These are phyloP conservation scores for Lepraria neglecta DNA, from an alignment of 495 filamentous ascomycete genomes.

Conservation along the genomic window DNA sequence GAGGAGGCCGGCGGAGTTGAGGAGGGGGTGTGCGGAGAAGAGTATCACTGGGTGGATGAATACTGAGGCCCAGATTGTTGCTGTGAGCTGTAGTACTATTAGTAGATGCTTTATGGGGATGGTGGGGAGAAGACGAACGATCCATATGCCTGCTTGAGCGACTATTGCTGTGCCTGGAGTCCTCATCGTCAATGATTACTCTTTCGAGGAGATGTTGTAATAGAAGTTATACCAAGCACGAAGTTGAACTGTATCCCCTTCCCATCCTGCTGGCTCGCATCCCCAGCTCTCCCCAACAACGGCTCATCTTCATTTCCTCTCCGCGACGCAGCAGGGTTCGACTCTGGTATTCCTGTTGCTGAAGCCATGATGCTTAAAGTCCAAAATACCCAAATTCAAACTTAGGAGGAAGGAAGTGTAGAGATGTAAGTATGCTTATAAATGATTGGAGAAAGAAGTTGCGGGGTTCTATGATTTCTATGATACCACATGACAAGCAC, in stretches of 20 bases:
- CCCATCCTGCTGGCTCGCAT: constrained; percentile 60
- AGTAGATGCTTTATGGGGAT: background rate
- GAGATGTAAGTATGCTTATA: background rate
- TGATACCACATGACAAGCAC: constrained; percentile 6
- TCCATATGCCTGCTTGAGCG: constrained; percentile 60
- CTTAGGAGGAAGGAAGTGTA: too few relatives aligned
- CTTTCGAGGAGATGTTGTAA: too few relatives aligned
- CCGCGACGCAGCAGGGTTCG: constrained; percentile 28
- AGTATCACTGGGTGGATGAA: constrained; percentile 60
- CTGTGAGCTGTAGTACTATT: constrained; percentile 50
- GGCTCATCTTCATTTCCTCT: constrained; percentile 60
- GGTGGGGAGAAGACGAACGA: constrained; percentile 41
- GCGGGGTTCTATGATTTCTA: constrained; percentile 1
- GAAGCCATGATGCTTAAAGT: constrained; percentile 43
- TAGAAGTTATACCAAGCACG: constrained; percentile 55
- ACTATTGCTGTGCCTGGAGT: constrained; percentile 58
- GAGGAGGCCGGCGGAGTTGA: constrained; percentile 69
- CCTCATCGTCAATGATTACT: constrained; percentile 4
- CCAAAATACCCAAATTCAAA: background rate
- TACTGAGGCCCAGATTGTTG: constrained; percentile 66
- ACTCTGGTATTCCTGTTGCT: constrained; percentile 46
- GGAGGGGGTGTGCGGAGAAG: constrained; percentile 81
- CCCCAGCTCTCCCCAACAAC: constrained; percentile 65
- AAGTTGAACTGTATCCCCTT: constrained; percentile 64
- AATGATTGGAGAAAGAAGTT: background rate